Base-by-base conservation (phyloP, 2,329 filamentous ascomycete species). In the Trichoderma pleuroti region DNA sequence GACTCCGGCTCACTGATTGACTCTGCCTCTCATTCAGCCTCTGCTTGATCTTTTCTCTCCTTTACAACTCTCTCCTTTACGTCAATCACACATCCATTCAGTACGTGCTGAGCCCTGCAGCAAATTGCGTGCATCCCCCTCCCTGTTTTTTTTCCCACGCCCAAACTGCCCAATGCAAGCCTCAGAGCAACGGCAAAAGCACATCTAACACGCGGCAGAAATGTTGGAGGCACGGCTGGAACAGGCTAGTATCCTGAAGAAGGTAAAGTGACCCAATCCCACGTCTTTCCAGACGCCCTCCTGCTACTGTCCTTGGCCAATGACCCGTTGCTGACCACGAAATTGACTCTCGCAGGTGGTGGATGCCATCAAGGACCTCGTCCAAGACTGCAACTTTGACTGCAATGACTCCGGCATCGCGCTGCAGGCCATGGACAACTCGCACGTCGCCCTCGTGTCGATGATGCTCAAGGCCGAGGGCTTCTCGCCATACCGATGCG, bases 341-440 rank as follows among this genome's bases (percentile, higher is more conserved):
- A n/a, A 46, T 5, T 9, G 26, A 67, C 18, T 18, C 21, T 6
- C 12, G 10, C 76, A 97, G 94, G 93, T 98, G 74, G 94, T 99
- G 78, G 97, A 99, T 81, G 93, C 97, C 77, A 98, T 99, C 90
- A 98, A 98, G 85, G 96, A 99, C 79, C 90, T 99, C 65, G 96
- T 99, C 68, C 96, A 98, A 84, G 96, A 99, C 85, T 99, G 96
- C 91, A 99, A 99, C 86, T 99, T 99, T 85, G 96, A 99, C 88
- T 99, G 97, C 92, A 99, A 98, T 92, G 97, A 99, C 87, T 95
- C 93, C 69, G 96, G 96, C 73, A 96, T 99, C 79, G 94, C 95
- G 65, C 92, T 99, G 70, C 96, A 99, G 84, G 96, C 96, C 79
- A 99, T 99, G 97, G 96, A 99, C 87, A 99, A 98, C 89, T 98